Conservation (phyloP, 371 early-diverging fungal genomes). For the Scutellospora calospora region DNA sequence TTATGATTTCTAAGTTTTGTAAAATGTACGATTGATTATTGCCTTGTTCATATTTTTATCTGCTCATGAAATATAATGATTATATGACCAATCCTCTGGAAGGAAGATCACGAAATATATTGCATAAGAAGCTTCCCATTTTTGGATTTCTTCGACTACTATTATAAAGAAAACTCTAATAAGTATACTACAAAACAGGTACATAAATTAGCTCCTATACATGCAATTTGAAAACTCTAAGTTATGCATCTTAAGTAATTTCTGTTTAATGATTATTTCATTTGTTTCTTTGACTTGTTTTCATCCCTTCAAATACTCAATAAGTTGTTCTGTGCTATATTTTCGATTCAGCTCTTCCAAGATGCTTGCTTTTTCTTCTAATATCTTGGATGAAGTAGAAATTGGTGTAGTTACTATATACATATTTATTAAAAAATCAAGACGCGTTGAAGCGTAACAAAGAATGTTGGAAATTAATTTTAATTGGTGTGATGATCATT, state of each 20-base stretch:
- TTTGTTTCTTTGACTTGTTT: neutral
- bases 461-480: neutral
- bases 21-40: neutral
- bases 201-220: constrained; percentile 3
- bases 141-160: neutral
- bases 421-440: neutral
- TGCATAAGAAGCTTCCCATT: neutral
- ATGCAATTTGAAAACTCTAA: constrained; percentile 21
- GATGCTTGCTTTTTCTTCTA: constrained; percentile 17
- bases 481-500: no score
- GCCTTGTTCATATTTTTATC: neutral
- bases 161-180: constrained; percentile 11
- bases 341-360: constrained; percentile 12
- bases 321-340: constrained; percentile 14
- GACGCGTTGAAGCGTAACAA: neutral
- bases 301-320: neutral
- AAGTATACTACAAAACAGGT: constrained; percentile 21
- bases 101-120: neutral
- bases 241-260: constrained; percentile 14
- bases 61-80: neutral
- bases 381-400: neutral
- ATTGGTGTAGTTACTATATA: constrained; percentile 2
- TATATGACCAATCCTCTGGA: neutral
- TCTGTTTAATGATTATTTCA: constrained; percentile 9
- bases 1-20: neutral